Conservation (phyloP, 345 rosid genomes). For the Salix koriyanagi region DNA sequence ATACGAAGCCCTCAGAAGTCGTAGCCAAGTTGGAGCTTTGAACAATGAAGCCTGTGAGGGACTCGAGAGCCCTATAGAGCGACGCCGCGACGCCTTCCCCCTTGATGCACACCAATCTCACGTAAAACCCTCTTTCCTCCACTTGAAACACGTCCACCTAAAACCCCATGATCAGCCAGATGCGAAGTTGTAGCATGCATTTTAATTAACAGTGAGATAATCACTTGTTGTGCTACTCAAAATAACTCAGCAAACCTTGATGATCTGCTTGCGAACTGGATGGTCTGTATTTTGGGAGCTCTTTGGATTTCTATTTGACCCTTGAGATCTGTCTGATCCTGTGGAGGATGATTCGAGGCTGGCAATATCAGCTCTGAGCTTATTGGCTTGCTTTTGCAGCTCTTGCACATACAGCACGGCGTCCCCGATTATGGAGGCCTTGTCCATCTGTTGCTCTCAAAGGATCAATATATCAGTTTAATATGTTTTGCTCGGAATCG, state of each 20-base stretch:
- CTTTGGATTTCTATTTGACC: constrained; percentile 16
- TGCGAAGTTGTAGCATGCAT: too few relatives aligned
- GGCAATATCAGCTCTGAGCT: constrained; percentile 61
- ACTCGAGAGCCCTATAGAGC: constrained; percentile 71
- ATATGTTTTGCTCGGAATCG: too few relatives aligned
- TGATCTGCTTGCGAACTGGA: constrained; percentile 42
- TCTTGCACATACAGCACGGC: constrained; percentile 72
- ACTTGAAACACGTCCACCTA: constrained; percentile 74
- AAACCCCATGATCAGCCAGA: neutral
- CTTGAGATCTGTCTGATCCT: constrained; percentile 24
- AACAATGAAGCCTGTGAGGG: constrained; percentile 55
- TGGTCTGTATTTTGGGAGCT: constrained; percentile 23
- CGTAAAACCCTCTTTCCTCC: constrained; percentile 64
- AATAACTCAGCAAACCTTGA: constrained; percentile 39
- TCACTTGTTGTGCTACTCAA: neutral
- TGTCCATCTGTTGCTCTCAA: constrained; percentile 62
- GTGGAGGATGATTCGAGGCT: constrained; percentile 55
- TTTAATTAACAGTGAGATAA: too few relatives aligned
- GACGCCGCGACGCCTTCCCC: constrained; percentile 60
- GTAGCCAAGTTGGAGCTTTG: constrained; percentile 67
- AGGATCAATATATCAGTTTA: too few relatives aligned
- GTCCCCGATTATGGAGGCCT: constrained; percentile 89
- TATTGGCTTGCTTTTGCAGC: constrained; percentile 59
- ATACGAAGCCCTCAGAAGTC: constrained; percentile 41
- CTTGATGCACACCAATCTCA: constrained; percentile 51